A percentile compares a stretch with the other conserved stretches of the same genome.
Conservation (phyloP, 1,284 basidiomycete genomes). For the Fistulinella cinereoalba region DNA sequence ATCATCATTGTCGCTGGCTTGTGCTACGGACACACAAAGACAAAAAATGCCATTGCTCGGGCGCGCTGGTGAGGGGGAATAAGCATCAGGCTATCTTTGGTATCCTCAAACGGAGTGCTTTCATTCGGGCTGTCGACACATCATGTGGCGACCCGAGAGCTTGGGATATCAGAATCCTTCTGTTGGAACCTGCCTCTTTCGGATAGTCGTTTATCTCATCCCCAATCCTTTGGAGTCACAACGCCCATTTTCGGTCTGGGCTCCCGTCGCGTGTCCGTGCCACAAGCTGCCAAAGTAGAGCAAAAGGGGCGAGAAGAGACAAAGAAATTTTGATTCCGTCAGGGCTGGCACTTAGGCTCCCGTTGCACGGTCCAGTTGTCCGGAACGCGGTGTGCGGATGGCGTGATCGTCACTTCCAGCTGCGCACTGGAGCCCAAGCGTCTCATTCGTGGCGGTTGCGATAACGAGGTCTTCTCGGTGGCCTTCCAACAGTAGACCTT, state of each 20-base stretch:
- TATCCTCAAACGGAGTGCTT: constrained; percentile 17
- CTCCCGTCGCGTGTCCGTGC: constrained; percentile 12
- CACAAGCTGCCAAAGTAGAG: neutral
- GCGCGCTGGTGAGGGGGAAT: neutral
- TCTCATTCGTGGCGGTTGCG: neutral
- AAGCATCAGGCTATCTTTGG: constrained; percentile 15
- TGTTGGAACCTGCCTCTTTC: constrained; percentile 27
- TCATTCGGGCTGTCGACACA: constrained; percentile 7
- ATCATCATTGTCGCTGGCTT: constrained; percentile 11
- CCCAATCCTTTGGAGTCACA: constrained; percentile 4
- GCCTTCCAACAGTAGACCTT: neutral
- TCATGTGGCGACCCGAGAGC: neutral
- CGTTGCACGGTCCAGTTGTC: too few relatives aligned
- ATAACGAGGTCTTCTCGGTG: neutral
- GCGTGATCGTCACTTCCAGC: neutral
- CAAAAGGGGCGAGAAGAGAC: neutral
- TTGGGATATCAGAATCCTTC: constrained; percentile 26
- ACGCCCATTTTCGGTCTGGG: constrained; percentile 2
- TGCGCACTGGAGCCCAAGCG: too few relatives aligned
- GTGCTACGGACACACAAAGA: neutral
- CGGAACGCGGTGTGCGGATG: too few relatives aligned
- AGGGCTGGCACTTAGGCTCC: neutral
- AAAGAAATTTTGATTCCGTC: neutral
- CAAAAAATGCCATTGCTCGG: neutral
- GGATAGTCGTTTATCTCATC: constrained; percentile 16